phyloP scores from a whole-genome alignment of 495 filamentous ascomycete species.

The Physcia stellaris region DNA sequence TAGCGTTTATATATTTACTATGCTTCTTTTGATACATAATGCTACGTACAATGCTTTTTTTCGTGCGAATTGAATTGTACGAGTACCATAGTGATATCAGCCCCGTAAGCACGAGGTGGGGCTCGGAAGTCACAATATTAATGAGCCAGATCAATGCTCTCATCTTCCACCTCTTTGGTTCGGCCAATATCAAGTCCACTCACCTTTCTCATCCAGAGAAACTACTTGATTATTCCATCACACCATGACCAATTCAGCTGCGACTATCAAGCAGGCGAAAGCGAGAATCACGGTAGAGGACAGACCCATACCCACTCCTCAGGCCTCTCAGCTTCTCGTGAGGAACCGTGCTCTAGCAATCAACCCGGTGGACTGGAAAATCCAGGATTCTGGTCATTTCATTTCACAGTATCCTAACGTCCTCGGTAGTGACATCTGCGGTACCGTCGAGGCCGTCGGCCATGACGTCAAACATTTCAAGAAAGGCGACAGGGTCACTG shows the following conservation, averaged over 20 bases:
- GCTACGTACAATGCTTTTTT: no score
- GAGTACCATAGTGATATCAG: no score
- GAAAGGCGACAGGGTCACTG: constrained; percentile 30
- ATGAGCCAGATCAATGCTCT: neutral
- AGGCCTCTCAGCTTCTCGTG: constrained; percentile 22
- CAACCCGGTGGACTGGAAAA: constrained; percentile 26
- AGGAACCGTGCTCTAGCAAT: constrained; percentile 24
- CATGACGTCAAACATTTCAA: constrained; percentile 26
- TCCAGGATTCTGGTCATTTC: constrained; percentile 10
- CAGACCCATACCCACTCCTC: constrained; percentile 18
- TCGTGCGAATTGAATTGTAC: no score
- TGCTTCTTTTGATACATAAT: no score
- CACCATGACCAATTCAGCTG: constrained; percentile 16
- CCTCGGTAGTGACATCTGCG: constrained; percentile 29
- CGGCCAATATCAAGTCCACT: no score
- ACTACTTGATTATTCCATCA: no score
- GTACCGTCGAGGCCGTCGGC: constrained; percentile 29
- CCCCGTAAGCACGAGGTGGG: no score
- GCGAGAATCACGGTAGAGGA: constrained; percentile 10
- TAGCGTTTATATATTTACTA: no score
- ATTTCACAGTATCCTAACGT: constrained; percentile 24
- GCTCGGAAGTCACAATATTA: no score
- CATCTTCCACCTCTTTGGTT: no score
- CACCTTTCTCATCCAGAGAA: neutral
- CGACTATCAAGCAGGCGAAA: constrained; percentile 8